phyloP scores from a whole-genome alignment of 1,284 basidiomycete genomes.

The Tremellales sp. region DNA sequence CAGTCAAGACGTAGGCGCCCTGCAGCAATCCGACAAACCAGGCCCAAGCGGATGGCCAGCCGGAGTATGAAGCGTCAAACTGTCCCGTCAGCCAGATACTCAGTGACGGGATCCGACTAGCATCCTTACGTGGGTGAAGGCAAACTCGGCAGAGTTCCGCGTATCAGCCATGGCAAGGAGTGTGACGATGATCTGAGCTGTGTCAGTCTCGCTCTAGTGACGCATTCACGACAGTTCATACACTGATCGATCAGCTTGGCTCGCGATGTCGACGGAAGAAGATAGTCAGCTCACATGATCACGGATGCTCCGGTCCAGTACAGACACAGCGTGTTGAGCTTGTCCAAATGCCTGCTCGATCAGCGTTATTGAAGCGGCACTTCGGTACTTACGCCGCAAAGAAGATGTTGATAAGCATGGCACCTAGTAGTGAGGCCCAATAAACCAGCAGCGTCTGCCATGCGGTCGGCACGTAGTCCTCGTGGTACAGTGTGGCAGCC shows the following conservation, averaged over 20 bases:
- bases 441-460: slow-evolving; percentile 50
- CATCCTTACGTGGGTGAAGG: slow-evolving; percentile 35
- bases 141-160: slow-evolving; percentile 47
- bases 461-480: slow-evolving; percentile 45
- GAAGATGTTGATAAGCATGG: slow-evolving; percentile 47
- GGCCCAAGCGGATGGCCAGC: slow-evolving; percentile 44
- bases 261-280: not conserved
- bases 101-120: too few species aligned
- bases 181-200: slow-evolving; percentile 46
- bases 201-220: slow-evolving; percentile 1
- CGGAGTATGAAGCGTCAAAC: slow-evolving; percentile 45
- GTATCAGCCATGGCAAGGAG: slow-evolving; percentile 48
- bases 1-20: slow-evolving; percentile 44
- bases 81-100: slow-evolving; percentile 30
- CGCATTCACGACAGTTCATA: not conserved
- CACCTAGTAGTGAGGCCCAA: slow-evolving; percentile 48
- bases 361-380: slow-evolving; percentile 3
- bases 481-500: slow-evolving; percentile 49
- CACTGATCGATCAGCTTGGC: not conserved
- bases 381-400: slow-evolving; percentile 35
- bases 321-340: slow-evolving; percentile 47
- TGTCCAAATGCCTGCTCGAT: slow-evolving; percentile 39
- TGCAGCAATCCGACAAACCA: slow-evolving; percentile 51
- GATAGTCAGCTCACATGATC: slow-evolving; percentile 37
- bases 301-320: slow-evolving; percentile 50